Base-by-base conservation (phyloP, 208 protist genomes). In the Acanthamoeba sp. region DNA sequence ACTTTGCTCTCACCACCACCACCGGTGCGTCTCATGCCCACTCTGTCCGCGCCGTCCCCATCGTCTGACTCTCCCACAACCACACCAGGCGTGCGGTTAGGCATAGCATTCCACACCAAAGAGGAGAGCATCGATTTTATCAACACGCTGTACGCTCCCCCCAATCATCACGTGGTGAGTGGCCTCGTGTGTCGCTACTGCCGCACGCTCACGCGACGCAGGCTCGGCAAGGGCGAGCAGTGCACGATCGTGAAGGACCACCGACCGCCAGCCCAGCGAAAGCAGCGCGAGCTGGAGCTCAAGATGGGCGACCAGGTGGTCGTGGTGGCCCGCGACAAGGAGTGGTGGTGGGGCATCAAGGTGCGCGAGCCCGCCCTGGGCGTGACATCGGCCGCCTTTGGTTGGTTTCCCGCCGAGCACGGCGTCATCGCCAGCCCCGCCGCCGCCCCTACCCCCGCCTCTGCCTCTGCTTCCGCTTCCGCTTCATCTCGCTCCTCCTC, bases 331-430 rank as follows among this genome's bases (percentile, higher is more conserved):
- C 22, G 22, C 7, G 64, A 73, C 14, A 73, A 73, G 64, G 64
- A 73, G 64, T 38, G 29, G n/a, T 73, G 64, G 64, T 73, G 64
- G 64, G 64, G 64, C 34, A 38, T 73, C 64, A 73, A 73, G 29
- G 64, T 73, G 22, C 29, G n/a, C 34, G 64, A 73, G 10, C n/a
- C 32, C 22, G 34, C 64, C n/a, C 32, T 73, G 2, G 64, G 64
- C 64, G 22, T 38, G 27, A n/a, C 29, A 0, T 73, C 64, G 14
- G 64, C 64, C 64, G 22, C 20, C n/a, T 73, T 73, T 18, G 64
- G 64, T 29, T 73, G 64, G 64, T 73, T 73, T 29, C 64, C 64
- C 22, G 64, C 64, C 64, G 64, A 38, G 6, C 64, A 73, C n/a
- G 64, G 64, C 64, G 29, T 18, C 34, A 32, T 73, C 64, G 29